A percentile compares a stretch with the other conserved stretches of the same genome.
Evolutionary conservation across 2,329 filamentous ascomycete genomes (phyloP).

Genomic region (Ophioceras dolichostomum): DNA sequence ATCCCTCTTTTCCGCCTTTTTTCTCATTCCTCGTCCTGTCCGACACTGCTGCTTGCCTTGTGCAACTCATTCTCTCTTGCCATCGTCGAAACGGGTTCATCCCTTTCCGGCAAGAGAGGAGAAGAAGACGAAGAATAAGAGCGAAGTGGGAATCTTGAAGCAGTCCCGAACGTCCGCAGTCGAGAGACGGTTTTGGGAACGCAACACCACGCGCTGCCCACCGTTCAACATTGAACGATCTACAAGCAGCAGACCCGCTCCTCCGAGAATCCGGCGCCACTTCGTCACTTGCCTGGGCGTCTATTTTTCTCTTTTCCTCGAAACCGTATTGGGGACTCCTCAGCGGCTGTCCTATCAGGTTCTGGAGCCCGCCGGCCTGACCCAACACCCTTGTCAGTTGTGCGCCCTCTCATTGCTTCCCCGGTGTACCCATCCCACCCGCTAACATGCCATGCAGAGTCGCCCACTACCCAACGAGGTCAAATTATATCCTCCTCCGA

Average conservation of each 20-base stretch:
- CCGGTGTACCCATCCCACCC: constrained; percentile 16
- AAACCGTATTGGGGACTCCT: constrained; percentile 10
- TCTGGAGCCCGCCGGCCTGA: constrained; percentile 12
- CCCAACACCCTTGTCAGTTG: constrained; percentile 24
- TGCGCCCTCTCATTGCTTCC: constrained; percentile 25
- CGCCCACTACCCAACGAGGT: constrained; percentile 10
- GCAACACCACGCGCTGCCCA: constrained; percentile 3
- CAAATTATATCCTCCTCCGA: constrained; percentile 18
- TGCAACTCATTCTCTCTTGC: too few relatives aligned
- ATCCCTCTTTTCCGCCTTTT: too few relatives aligned
- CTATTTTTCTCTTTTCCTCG: constrained; percentile 31
- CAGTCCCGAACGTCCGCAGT: too few relatives aligned
- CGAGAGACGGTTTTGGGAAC: too few relatives aligned
- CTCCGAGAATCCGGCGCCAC: constrained; percentile 15
- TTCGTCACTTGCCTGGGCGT: constrained; percentile 26
- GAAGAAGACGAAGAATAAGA: too few relatives aligned
- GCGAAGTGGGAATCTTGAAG: too few relatives aligned
- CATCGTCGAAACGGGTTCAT: too few relatives aligned
- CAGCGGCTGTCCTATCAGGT: constrained; percentile 29
- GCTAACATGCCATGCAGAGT: constrained; percentile 25
- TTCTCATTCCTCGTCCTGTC: too few relatives aligned
- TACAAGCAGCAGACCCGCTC: neutral
- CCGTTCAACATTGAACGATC: constrained; percentile 3
- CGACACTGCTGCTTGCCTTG: too few relatives aligned
- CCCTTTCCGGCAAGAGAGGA: too few relatives aligned